A percentile compares a stretch with the other conserved stretches of the same genome.
These are phyloP conservation scores for Vachellia collinsii DNA, from an alignment of 306 rosid genomes.

Conservation along the genomic window DNA sequence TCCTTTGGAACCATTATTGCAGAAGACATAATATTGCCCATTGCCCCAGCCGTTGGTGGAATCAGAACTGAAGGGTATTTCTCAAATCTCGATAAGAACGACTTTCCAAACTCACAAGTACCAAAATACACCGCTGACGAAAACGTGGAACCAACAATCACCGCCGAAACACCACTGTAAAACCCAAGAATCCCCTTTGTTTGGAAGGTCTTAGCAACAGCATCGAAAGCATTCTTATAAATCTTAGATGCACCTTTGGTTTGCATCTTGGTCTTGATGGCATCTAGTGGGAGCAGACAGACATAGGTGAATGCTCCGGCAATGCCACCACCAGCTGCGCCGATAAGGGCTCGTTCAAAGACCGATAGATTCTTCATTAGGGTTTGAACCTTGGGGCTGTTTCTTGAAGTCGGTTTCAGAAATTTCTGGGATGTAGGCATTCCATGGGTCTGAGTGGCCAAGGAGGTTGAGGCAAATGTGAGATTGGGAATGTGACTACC, in stretches of 20 bases:
- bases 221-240: slow-evolving; percentile 75
- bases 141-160: slow-evolving; percentile 79
- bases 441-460: slow-evolving; percentile 36
- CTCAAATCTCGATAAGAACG: slow-evolving; percentile 54
- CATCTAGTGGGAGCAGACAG: slow-evolving; percentile 85
- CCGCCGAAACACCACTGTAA: slow-evolving; percentile 88
- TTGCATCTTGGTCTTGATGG: slow-evolving; percentile 88
- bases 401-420: slow-evolving; percentile 39
- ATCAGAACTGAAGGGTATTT: slow-evolving; percentile 61
- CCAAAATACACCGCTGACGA: slow-evolving; percentile 91
- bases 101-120: slow-evolving; percentile 86
- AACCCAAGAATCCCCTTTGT: slow-evolving; percentile 68
- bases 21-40: slow-evolving; percentile 83
- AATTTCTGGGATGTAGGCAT: slow-evolving; percentile 35
- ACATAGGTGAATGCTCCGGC: slow-evolving; percentile 98
- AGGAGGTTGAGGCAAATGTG: slow-evolving; percentile 52
- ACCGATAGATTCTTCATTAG: slow-evolving; percentile 64
- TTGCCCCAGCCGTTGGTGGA: slow-evolving; percentile 87
- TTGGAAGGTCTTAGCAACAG: slow-evolving; percentile 68
- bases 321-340: slow-evolving; percentile 82
- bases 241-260: slow-evolving; percentile 77
- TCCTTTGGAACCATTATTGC: slow-evolving; percentile 96
- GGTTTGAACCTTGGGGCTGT: slow-evolving; percentile 44
- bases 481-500: slow-evolving; percentile 17
- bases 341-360: slow-evolving; percentile 82